phyloP scores from a whole-genome alignment of 1,284 basidiomycete genomes.

The Thelephora terrestris region DNA sequence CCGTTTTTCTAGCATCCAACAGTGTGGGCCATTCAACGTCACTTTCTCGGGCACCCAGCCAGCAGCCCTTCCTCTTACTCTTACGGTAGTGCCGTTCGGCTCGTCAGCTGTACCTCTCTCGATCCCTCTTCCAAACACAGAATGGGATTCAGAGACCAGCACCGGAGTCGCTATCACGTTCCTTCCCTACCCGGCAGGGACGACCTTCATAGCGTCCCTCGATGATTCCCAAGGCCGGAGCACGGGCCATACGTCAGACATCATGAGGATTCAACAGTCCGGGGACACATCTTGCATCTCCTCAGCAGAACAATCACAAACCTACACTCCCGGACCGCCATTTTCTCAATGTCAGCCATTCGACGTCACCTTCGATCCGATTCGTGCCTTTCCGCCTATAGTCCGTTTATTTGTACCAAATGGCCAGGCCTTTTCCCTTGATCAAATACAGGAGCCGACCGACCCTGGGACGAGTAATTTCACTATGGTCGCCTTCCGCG shows the following conservation, averaged over 20 bases:
- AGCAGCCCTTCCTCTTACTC: slow-evolving; percentile 30
- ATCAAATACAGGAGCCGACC: slow-evolving; percentile 22
- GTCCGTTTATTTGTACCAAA: slow-evolving; percentile 37
- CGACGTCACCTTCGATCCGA: slow-evolving; percentile 32
- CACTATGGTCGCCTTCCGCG: slow-evolving; percentile 29
- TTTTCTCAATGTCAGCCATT: slow-evolving; percentile 44
- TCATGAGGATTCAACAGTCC: slow-evolving; percentile 35
- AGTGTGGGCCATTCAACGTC: slow-evolving; percentile 44
- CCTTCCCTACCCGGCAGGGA: slow-evolving; percentile 39
- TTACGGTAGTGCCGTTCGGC: slow-evolving; percentile 46
- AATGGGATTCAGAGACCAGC: slow-evolving; percentile 28
- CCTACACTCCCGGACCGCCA: slow-evolving; percentile 13
- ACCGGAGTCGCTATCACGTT: slow-evolving; percentile 37
- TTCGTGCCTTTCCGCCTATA: slow-evolving; percentile 26
- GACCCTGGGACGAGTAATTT: slow-evolving; percentile 31
- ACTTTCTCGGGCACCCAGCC: slow-evolving; percentile 30
- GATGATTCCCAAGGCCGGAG: slow-evolving; percentile 32
- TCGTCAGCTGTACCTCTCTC: slow-evolving; percentile 30
- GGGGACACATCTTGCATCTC: slow-evolving; percentile 34
- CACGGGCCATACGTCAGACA: slow-evolving; percentile 36
- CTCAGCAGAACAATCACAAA: not conserved
- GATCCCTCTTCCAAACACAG: slow-evolving; percentile 31
- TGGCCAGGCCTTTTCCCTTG: slow-evolving; percentile 29
- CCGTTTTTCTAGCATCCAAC: slow-evolving; percentile 37
- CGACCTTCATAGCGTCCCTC: slow-evolving; percentile 45